phyloP scores from a whole-genome alignment of 2,329 filamentous ascomycete genomes.

The Colletotrichum liaoningense region DNA sequence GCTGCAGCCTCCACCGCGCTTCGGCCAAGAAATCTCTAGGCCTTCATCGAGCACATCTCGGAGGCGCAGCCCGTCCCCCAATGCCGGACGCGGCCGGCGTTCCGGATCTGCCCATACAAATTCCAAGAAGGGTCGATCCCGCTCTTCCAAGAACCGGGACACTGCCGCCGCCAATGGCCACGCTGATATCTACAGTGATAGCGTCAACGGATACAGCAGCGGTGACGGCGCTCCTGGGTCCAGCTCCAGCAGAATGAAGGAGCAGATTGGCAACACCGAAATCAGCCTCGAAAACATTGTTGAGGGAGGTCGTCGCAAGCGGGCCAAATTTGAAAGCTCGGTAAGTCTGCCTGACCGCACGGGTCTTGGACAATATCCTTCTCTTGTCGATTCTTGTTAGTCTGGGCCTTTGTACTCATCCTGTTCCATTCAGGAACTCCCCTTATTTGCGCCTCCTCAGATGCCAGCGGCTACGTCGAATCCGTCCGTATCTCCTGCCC shows the following conservation, averaged over 20 bases:
- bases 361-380: not conserved
- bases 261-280: conserved; percentile 92
- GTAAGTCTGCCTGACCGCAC: conserved; percentile 73
- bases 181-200: conserved; percentile 74
- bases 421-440: conserved; percentile 79
- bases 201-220: conserved; percentile 83
- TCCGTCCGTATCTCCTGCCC: conserved; percentile 93
- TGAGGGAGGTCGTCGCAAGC: conserved; percentile 93
- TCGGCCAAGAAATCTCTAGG: conserved; percentile 72
- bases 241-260: conserved; percentile 81
- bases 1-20: conserved; percentile 60
- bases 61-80: conserved; percentile 83
- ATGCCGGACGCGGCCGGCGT: conserved; percentile 75
- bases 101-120: conserved; percentile 77
- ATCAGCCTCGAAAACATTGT: conserved; percentile 99
- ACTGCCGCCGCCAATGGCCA: conserved; percentile 52
- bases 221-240: conserved; percentile 85
- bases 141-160: conserved; percentile 76
- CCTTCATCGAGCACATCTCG: conserved; percentile 77
- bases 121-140: conserved; percentile 75
- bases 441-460: conserved; percentile 92
- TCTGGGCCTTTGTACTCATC: conserved; percentile 43
- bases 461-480: conserved; percentile 96
- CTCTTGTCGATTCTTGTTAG: not conserved
- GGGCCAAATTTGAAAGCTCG: conserved; percentile 95